These are phyloP conservation scores for Aspergillus niger DNA, from an alignment of 2,329 filamentous ascomycete species.

Conservation along the genomic window DNA sequence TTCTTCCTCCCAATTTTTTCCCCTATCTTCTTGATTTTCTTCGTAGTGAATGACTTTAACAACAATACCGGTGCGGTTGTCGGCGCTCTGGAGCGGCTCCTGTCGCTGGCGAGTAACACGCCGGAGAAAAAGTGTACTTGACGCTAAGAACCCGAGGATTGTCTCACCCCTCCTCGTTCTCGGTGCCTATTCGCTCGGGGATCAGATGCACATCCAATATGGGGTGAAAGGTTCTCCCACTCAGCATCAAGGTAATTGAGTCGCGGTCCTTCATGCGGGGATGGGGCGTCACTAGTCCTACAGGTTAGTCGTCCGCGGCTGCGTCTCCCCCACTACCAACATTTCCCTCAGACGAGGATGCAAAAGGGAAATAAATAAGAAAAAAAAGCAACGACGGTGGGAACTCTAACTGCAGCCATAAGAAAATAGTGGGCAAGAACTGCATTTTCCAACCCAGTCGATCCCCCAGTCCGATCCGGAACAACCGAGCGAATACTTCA, in stretches of 20 bases:
- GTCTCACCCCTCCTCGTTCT: not conserved
- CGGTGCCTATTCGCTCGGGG: not conserved
- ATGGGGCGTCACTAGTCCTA: conserved; percentile 12
- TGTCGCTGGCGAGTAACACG: not conserved
- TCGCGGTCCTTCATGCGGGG: conserved; percentile 19
- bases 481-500: conserved; percentile 3
- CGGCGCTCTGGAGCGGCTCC: not conserved
- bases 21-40: not conserved
- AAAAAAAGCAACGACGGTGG: conserved; percentile 1
- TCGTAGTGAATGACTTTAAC: not conserved
- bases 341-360: not conserved
- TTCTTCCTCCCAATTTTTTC: not conserved
- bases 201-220: conserved; percentile 3
- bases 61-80: not conserved
- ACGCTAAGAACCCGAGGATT: conserved; percentile 2
- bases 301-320: conserved; percentile 12
- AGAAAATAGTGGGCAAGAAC: not conserved
- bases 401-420: conserved; percentile 7
- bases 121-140: conserved; percentile 1
- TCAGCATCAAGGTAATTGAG: not conserved
- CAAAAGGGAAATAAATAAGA: conserved; percentile 7
- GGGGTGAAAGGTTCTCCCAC: not conserved
- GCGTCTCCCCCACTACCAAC: conserved; percentile 13
- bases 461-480: conserved; percentile 4
- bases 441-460: not conserved